Conservation (phyloP, 2,329 filamentous ascomycete species). For the Lasiodiplodia sp. region DNA sequence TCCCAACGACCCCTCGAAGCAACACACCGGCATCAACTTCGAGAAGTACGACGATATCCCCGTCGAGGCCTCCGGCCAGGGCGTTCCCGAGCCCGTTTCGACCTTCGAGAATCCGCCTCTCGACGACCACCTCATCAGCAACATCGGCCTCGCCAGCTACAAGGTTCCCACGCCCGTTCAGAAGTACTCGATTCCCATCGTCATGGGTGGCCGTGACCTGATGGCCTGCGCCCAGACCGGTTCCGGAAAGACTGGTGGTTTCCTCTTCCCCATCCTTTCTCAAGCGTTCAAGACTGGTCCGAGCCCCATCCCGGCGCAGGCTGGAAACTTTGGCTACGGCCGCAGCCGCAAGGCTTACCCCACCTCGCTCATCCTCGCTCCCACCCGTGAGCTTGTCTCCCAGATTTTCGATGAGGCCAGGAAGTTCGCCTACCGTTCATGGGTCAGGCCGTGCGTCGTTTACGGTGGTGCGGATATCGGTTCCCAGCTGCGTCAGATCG, state of each 20-base stretch:
- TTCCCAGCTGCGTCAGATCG: conserved; percentile 96
- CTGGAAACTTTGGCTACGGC: conserved; percentile 72
- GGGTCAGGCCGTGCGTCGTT: conserved; percentile 97
- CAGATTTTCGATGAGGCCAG: conserved; percentile 98
- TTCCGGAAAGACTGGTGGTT: conserved; percentile 99
- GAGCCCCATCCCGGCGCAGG: conserved; percentile 68
- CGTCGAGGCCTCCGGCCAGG: conserved; percentile 92
- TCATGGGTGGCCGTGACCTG: conserved; percentile 95
- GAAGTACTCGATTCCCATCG: conserved; percentile 99
- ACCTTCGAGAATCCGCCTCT: conserved; percentile 93
- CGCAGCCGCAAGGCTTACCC: conserved; percentile 98
- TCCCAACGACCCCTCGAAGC: conserved; percentile 90
- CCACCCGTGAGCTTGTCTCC: conserved; percentile 96
- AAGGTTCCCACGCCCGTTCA: conserved; percentile 96
- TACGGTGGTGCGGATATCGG: conserved; percentile 99
- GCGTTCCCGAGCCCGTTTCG: conserved; percentile 90
- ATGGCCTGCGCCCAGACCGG: conserved; percentile 99
- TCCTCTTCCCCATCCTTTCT: conserved; percentile 98
- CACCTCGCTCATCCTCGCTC: conserved; percentile 92
- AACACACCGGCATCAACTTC: conserved; percentile 99
- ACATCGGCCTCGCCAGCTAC: conserved; percentile 95
- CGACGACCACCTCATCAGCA: conserved; percentile 89
- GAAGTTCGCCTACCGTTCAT: conserved; percentile 98
- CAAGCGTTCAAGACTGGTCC: conserved; percentile 94
- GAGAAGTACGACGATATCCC: conserved; percentile 99